Conservation (phyloP, 2,329 filamentous ascomycete genomes). For the Diaporthe destruens region DNA sequence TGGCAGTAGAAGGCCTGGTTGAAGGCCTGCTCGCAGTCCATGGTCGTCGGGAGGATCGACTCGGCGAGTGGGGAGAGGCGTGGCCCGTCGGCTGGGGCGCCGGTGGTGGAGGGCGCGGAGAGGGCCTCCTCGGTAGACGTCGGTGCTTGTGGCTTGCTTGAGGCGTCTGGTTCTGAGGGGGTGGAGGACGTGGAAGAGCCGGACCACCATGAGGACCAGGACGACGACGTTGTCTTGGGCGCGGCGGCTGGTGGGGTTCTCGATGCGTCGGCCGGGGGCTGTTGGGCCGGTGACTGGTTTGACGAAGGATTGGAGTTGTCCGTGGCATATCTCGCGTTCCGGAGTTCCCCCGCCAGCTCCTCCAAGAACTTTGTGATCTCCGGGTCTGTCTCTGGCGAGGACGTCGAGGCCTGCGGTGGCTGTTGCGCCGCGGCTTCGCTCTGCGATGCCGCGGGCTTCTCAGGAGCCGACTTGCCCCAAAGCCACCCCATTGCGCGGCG, state of each 20-base stretch:
- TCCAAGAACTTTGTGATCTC: constrained; percentile 68
- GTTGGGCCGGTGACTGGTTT: not conserved
- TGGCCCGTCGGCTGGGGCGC: constrained; percentile 31
- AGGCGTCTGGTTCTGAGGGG: constrained; percentile 38
- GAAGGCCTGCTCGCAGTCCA: constrained; percentile 92
- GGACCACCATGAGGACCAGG: constrained; percentile 50
- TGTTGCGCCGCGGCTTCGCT: constrained; percentile 38
- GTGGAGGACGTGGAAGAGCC: constrained; percentile 45
- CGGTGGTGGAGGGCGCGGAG: constrained; percentile 40
- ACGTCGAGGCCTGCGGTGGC: constrained; percentile 39
- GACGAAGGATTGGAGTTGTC: not conserved
- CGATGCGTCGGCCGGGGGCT: constrained; percentile 45
- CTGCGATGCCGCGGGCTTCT: constrained; percentile 48
- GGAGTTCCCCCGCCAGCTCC: constrained; percentile 37
- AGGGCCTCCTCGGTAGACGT: constrained; percentile 41
- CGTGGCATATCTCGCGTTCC: constrained; percentile 4
- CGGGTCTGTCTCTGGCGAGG: constrained; percentile 54
- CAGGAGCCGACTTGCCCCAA: constrained; percentile 61
- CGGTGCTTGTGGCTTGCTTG: constrained; percentile 41
- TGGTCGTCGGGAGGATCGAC: constrained; percentile 80
- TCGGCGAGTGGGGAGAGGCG: constrained; percentile 67
- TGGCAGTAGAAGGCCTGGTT: constrained; percentile 96
- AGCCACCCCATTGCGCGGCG: constrained; percentile 70
- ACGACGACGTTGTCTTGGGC: constrained; percentile 47
- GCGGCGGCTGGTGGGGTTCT: constrained; percentile 49